Evolutionary conservation across 1,284 basidiomycete genomes (phyloP), one percentile per base, ranked within the genome.

Genomic region (Malassezia vespertilionis): DNA sequence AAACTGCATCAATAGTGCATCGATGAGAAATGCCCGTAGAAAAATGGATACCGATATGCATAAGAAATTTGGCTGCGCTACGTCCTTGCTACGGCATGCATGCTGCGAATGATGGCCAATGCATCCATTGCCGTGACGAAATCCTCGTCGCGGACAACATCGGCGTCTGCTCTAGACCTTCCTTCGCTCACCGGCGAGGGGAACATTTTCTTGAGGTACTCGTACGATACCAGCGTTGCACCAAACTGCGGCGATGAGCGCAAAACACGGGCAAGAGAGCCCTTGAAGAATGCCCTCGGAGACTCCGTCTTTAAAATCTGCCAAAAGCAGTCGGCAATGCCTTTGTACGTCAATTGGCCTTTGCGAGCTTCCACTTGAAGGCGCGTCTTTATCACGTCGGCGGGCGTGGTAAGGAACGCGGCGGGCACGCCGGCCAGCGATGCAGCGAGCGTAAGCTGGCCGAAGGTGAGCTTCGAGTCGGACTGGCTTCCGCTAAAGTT

Each of bases 361-460:
- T 85, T 83, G 54, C 83, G 79, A 27, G 88, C 84, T 72, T 97
- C 93, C n/a, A 88, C 83, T 72, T 97, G 93, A 56, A 97, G 75
- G 46, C 91, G 82, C n/a, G 91, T 97, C 79, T 97, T 97, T 72
- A 96, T 86, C 51, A 97, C 93, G 72, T 97, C 91, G 81, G 72
- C 69, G 0, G 70, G 73, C 24, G 61, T 74, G 28, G 73, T 73
- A 7, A 71, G 53, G 57, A 70, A 71, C 15, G 69, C 86, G 34
- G 87, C 89, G 39, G 91, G 90, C 87, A 95, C 95, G 59, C 91
- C 91, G 52, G 76, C 74, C 35, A 76, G 80, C 9, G 79, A 85
- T 24, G 88, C 88, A 34, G 85, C 77, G 47, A 79, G 74, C 41
- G 97, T 76, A 42, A 90, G 86, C 76, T 97, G 90, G 38, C 87